Base-by-base conservation (phyloP, 2,329 filamentous ascomycete species). In the Penicillium digitatum region DNA sequence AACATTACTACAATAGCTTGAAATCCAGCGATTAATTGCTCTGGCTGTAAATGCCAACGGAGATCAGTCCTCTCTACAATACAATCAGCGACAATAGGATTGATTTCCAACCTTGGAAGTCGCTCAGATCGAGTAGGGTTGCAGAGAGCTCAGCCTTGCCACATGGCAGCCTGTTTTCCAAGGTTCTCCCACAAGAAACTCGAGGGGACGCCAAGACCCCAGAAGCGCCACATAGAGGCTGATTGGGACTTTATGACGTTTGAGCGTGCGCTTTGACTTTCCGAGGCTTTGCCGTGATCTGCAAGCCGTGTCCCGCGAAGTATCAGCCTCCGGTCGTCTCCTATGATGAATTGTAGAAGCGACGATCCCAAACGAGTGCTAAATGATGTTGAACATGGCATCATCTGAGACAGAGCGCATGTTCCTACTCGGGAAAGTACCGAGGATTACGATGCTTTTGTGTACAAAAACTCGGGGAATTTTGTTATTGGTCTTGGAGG, bases 151-250 rank as follows among this genome's bases (percentile, higher is more conserved):
- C 26, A 27, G 16, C 24, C 27, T 18, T 14, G 20, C 14, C 37
- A 18, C 16, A 43, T 42, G 48, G 20, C 2, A 24, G 6, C 14
- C 4, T 42, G 16, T 18, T 35, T 34, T 10, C 16, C 7, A n/a
- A 18, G 10, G 11, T 16, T 35, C 4, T 35, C 4, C n/a, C 37
- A 48, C 22, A 12, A 27, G 18, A 40, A 48, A 53, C 43, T 27
- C 11, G 38, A 48, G 37, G 50, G 27, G 29, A 48, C 37, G 51
- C 51, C 50, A 53, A 53, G 50, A 9, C 20, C 27, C 27, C 35
- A 22, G 27, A 18, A 42, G 31, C 51, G 44, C 37, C 44, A 53
- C 51, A 16, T 4, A 31, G n/a, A 52, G 34, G 27, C 26, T 22
- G 5, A 9, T n/a, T 6, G 35, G 18, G 26, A n/a, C 20, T 42